phyloP scores from a whole-genome alignment of 441 rosid genomes.

The Omphalea diandra region DNA sequence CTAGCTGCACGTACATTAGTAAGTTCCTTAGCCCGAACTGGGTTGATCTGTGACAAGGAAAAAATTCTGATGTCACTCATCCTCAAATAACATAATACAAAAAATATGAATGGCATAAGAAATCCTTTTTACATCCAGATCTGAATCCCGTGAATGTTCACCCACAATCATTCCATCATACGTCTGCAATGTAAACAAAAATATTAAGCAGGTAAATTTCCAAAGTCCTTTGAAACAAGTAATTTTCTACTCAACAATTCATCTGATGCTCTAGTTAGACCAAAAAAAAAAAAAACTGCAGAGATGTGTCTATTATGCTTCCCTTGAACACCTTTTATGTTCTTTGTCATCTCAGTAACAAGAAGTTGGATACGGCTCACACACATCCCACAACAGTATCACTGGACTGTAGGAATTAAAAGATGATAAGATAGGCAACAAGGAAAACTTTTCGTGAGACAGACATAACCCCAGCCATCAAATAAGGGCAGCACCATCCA shows the following conservation, averaged over 20 bases:
- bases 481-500: not conserved
- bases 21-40: slow-evolving; percentile 82
- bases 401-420: not conserved
- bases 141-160: slow-evolving; percentile 93
- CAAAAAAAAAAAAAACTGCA: not conserved
- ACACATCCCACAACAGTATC: not conserved
- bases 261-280: not conserved
- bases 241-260: not conserved
- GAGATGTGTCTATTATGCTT: not conserved
- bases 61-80: too few relatives aligned
- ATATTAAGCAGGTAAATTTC: not conserved
- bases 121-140: slow-evolving; percentile 97
- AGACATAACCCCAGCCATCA: not conserved
- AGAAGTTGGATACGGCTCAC: not conserved
- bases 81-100: too few relatives aligned
- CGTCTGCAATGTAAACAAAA: slow-evolving; percentile 48
- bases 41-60: too few relatives aligned
- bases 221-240: not conserved
- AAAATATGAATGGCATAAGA: too few relatives aligned
- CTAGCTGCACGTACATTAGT: slow-evolving; percentile 73
- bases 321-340: not conserved
- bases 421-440: not conserved
- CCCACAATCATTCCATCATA: slow-evolving; percentile 99
- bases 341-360: not conserved
- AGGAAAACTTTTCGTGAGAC: not conserved